Evolutionary conservation across 1,284 basidiomycete genomes (phyloP).

Genomic region (Peniophora sp.): DNA sequence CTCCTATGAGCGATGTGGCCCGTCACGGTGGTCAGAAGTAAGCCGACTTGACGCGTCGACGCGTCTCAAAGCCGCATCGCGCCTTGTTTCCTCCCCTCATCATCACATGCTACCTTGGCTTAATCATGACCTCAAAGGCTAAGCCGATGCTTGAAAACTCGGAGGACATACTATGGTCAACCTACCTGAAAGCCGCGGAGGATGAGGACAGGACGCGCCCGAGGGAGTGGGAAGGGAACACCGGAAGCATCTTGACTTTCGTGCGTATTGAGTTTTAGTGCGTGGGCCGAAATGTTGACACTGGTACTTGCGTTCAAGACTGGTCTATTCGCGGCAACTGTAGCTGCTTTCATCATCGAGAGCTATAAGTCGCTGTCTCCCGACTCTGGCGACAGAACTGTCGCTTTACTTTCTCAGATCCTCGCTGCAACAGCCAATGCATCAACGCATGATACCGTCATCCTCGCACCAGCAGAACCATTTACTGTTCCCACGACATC

Average conservation of each 20-base stretch:
- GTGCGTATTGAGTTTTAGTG: slow-evolving; percentile 1
- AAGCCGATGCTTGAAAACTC: neutral
- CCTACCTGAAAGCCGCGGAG: neutral
- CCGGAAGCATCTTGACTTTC: slow-evolving; percentile 10
- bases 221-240: slow-evolving; percentile 6
- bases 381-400: slow-evolving; percentile 9
- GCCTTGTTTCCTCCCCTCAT: no score
- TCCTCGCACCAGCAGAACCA: neutral
- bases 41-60: no score
- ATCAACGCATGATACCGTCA: neutral
- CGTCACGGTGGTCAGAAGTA: no score
- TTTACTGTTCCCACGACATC: slow-evolving; percentile 16
- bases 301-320: slow-evolving; percentile 14
- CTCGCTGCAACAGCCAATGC: neutral
- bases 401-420: slow-evolving; percentile 13
- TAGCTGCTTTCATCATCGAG: slow-evolving; percentile 18
- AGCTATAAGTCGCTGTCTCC: slow-evolving; percentile 14
- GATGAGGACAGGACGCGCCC: slow-evolving; percentile 7
- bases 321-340: slow-evolving; percentile 19
- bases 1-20: no score
- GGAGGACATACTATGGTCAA: slow-evolving; percentile 2
- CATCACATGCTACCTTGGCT: no score
- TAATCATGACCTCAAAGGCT: no score
- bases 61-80: no score
- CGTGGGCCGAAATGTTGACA: no score